These are phyloP conservation scores for Onygenales sp. DNA, from an alignment of 2,329 filamentous ascomycete genomes.

Conservation along the genomic window DNA sequence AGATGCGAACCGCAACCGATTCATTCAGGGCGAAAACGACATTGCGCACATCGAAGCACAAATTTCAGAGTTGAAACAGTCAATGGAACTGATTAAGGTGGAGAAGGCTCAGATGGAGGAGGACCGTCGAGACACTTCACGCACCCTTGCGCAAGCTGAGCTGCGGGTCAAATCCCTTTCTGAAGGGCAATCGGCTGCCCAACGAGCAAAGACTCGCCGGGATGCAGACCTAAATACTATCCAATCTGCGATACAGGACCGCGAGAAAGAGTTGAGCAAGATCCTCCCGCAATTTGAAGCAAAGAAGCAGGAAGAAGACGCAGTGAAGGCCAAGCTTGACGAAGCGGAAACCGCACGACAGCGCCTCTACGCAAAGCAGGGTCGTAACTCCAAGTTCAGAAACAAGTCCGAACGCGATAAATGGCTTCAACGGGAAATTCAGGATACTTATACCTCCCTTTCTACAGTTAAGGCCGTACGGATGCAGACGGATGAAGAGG, in stretches of 20 bases:
- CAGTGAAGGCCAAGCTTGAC: constrained; percentile 62
- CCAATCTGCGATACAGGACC: constrained; percentile 61
- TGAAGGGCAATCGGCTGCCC: constrained; percentile 71
- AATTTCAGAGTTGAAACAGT: constrained; percentile 68
- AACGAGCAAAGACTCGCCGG: constrained; percentile 62
- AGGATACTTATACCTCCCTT: constrained; percentile 66
- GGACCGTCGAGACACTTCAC: constrained; percentile 74
- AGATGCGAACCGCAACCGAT: constrained; percentile 67
- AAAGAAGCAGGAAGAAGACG: constrained; percentile 62
- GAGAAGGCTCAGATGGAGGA: constrained; percentile 84
- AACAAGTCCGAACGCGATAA: constrained; percentile 82
- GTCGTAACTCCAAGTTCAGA: constrained; percentile 74
- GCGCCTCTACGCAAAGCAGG: constrained; percentile 85
- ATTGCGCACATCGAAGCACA: constrained; percentile 68
- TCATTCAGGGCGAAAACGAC: constrained; percentile 68
- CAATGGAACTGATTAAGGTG: constrained; percentile 73
- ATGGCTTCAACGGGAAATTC: constrained; percentile 70
- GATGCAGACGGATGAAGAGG: constrained; percentile 76
- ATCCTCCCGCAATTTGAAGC: constrained; percentile 69
- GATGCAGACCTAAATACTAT: constrained; percentile 64
- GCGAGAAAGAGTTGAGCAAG: constrained; percentile 64
- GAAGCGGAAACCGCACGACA: constrained; percentile 65
- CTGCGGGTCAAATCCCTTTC: constrained; percentile 70
- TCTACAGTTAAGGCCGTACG: constrained; percentile 75
- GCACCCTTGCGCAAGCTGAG: constrained; percentile 73